phyloP scores from a whole-genome alignment of 805 yeast genomes.

The Saturnispora zaruensis region DNA sequence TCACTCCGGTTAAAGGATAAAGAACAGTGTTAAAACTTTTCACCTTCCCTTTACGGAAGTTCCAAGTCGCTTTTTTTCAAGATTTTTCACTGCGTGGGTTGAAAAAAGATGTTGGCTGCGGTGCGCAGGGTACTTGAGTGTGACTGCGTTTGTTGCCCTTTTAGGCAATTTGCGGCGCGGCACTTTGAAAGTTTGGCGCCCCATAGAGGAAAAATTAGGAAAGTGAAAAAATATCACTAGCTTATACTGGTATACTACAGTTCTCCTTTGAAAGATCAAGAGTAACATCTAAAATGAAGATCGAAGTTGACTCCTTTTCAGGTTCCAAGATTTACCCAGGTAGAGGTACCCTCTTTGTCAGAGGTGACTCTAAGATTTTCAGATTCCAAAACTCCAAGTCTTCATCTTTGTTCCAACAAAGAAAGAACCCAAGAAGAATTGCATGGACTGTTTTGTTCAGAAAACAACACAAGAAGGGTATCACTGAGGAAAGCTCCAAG shows the following conservation, averaged over 20 bases:
- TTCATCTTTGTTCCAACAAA: conserved; percentile 96
- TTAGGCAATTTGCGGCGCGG: neutral
- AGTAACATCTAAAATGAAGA: conserved; percentile 60
- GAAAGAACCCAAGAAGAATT: conserved; percentile 99
- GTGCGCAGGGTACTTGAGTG: neutral
- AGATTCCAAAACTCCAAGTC: conserved; percentile 98
- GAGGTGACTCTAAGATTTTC: conserved; percentile 99
- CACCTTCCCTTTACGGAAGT: neutral
- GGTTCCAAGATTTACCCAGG: conserved; percentile 99
- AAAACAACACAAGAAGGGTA: conserved; percentile 99
- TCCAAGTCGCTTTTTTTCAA: neutral
- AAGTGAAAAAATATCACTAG: neutral
- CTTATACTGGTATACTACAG: neutral
- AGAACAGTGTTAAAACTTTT: neutral
- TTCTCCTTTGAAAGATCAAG: neutral
- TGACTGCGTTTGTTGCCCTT: conserved; percentile 2
- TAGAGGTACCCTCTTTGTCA: conserved; percentile 97
- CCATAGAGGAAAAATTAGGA: neutral
- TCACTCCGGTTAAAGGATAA: conserved; percentile 83
- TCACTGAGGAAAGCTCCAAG: conserved; percentile 96
- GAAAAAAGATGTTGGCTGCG: neutral
- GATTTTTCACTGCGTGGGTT: neutral
- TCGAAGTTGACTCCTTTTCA: conserved; percentile 98
- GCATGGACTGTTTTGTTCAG: conserved; percentile 99
- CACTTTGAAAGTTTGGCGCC: neutral